Conservation (phyloP, 192 early-diverging fungal genomes). For the Podochytrium sp. region DNA sequence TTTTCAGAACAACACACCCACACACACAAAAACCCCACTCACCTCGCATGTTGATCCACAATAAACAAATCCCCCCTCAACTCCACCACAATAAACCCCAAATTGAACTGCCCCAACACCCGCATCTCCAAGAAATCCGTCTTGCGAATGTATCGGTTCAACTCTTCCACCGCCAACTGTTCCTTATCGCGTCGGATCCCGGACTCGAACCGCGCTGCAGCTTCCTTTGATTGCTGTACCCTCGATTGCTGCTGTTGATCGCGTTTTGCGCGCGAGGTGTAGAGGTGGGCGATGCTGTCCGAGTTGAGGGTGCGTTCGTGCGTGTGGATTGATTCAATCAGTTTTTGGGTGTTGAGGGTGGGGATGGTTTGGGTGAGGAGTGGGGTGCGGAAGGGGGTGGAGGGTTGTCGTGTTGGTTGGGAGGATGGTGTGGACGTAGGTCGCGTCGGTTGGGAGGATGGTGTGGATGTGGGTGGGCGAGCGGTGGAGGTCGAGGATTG, state of each 20-base stretch:
- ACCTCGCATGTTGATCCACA: slow-evolving; percentile 95
- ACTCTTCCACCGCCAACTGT: slow-evolving; percentile 7
- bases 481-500: no score
- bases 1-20: neutral
- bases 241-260: neutral
- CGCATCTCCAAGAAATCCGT: slow-evolving; percentile 82
- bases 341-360: no score
- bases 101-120: slow-evolving; percentile 95
- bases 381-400: no score
- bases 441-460: no score
- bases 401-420: no score
- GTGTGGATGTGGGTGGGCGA: no score
- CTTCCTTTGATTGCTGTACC: neutral
- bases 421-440: no score
- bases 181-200: slow-evolving; percentile 1
- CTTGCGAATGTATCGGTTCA: slow-evolving; percentile 65
- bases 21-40: neutral
- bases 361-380: no score
- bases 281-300: no score
- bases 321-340: no score
- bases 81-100: slow-evolving; percentile 87
- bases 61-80: slow-evolving; percentile 82
- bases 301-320: no score
- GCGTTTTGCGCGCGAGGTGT: no score
- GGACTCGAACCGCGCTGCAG: neutral